Conservation (phyloP, 306 rosid species). For the Pachyrhizus erosus region DNA sequence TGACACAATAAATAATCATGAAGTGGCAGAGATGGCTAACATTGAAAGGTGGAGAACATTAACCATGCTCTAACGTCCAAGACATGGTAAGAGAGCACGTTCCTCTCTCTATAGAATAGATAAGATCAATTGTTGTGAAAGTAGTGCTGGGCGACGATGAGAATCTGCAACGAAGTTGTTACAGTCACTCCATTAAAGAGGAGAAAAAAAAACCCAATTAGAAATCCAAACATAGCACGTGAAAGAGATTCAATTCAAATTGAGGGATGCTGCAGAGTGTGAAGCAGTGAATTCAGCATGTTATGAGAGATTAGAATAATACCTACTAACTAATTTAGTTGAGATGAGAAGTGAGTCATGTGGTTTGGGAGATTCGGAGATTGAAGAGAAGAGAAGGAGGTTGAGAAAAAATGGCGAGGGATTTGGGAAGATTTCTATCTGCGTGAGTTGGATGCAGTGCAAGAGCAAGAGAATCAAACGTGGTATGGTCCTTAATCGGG, state of each 20-base stretch:
- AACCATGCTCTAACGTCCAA: conserved; percentile 42
- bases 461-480: neutral
- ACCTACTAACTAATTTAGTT: neutral
- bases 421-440: neutral
- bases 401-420: neutral
- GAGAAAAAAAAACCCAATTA: neutral
- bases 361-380: conserved; percentile 13
- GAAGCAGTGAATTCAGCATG: neutral
- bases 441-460: neutral
- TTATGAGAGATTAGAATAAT: neutral
- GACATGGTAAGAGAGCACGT: conserved; percentile 39
- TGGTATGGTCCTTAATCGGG: conserved; percentile 27
- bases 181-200: neutral
- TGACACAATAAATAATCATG: neutral
- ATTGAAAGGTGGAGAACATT: conserved; percentile 28
- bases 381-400: neutral
- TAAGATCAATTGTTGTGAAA: conserved; percentile 1
- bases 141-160: conserved; percentile 23
- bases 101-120: neutral
- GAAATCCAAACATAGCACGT: neutral
- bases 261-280: neutral
- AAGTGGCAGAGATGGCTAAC: conserved; percentile 23
- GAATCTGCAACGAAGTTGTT: conserved; percentile 38
- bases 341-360: neutral
- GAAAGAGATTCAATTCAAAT: neutral